Evolutionary conservation across 2,329 filamentous ascomycete species (phyloP).

Genomic region (Alternaria viburni): DNA sequence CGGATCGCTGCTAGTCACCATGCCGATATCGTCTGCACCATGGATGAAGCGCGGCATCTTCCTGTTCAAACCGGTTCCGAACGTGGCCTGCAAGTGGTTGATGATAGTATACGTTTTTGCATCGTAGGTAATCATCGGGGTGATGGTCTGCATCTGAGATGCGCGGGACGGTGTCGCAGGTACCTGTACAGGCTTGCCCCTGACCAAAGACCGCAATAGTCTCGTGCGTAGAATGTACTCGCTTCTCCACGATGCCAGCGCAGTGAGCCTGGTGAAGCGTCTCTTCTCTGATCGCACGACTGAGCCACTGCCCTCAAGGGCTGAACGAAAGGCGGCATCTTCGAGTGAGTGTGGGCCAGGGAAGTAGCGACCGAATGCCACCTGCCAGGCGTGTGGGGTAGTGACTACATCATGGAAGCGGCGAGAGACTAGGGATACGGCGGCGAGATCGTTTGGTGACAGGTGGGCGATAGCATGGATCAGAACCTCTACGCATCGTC

Average conservation of each 20-base stretch:
- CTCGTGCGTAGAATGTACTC: conserved; percentile 91
- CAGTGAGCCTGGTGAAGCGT: conserved; percentile 80
- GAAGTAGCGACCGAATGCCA: conserved; percentile 90
- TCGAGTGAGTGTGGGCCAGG: conserved; percentile 71
- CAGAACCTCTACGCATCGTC: conserved; percentile 73
- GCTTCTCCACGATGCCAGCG: conserved; percentile 90
- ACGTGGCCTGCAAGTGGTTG: conserved; percentile 80
- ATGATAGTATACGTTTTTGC: conserved; percentile 81
- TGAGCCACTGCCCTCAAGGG: conserved; percentile 44
- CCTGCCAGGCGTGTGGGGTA: conserved; percentile 90
- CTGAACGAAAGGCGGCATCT: conserved; percentile 52
- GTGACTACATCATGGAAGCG: conserved; percentile 88
- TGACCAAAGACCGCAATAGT: conserved; percentile 77
- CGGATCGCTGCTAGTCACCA: conserved; percentile 83
- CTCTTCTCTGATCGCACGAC: conserved; percentile 73
- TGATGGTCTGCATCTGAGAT: conserved; percentile 67
- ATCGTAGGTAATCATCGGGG: conserved; percentile 82
- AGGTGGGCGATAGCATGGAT: conserved; percentile 91
- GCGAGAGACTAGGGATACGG: conserved; percentile 83
- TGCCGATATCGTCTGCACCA: conserved; percentile 77
- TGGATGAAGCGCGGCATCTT: conserved; percentile 81
- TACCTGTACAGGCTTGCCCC: conserved; percentile 75
- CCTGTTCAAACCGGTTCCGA: conserved; percentile 70
- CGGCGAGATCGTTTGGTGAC: conserved; percentile 80
- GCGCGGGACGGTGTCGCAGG: conserved; percentile 60